phyloP scores from a whole-genome alignment of 139 green algal genomes.

The Micractinium sp. region DNA sequence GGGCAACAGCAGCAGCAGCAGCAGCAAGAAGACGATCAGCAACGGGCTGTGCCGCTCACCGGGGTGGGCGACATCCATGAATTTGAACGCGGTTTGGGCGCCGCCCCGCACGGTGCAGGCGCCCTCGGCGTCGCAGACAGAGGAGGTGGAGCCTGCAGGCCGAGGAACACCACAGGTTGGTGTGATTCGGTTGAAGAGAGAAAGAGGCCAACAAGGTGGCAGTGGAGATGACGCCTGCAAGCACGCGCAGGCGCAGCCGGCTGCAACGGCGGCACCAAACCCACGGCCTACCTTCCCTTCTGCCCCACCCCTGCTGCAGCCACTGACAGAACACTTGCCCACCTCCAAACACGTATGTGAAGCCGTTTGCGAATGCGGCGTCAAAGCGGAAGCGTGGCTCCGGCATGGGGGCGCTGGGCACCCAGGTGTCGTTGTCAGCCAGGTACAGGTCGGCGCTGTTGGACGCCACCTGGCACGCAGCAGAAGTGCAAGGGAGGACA shows the following conservation, averaged over 20 bases:
- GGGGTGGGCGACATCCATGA: not conserved
- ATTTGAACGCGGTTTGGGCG: not conserved
- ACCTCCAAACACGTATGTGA: not conserved
- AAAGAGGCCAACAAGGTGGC: too few species aligned
- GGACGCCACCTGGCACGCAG: slow-evolving; percentile 38
- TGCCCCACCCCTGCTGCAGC: too few species aligned
- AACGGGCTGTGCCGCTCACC: not conserved
- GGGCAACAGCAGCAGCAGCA: too few species aligned
- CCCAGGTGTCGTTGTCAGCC: slow-evolving; percentile 43
- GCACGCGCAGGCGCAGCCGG: too few species aligned
- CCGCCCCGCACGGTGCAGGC: not conserved
- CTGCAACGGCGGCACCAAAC: too few species aligned
- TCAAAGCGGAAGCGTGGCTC: slow-evolving; percentile 49
- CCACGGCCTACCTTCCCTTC: too few species aligned
- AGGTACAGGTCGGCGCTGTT: slow-evolving; percentile 49
- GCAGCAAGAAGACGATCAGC: too few species aligned
- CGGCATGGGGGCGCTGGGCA: slow-evolving; percentile 58
- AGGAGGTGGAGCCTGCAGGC: not conserved
- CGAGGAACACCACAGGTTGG: too few species aligned
- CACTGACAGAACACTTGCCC: too few species aligned
- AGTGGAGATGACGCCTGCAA: too few species aligned
- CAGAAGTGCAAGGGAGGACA: not conserved
- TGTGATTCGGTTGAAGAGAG: too few species aligned
- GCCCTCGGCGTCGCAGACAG: not conserved
- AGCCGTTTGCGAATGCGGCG: slow-evolving; percentile 6